Base-by-base conservation (phyloP, 495 filamentous ascomycete genomes). In the Neurospora sp. region DNA sequence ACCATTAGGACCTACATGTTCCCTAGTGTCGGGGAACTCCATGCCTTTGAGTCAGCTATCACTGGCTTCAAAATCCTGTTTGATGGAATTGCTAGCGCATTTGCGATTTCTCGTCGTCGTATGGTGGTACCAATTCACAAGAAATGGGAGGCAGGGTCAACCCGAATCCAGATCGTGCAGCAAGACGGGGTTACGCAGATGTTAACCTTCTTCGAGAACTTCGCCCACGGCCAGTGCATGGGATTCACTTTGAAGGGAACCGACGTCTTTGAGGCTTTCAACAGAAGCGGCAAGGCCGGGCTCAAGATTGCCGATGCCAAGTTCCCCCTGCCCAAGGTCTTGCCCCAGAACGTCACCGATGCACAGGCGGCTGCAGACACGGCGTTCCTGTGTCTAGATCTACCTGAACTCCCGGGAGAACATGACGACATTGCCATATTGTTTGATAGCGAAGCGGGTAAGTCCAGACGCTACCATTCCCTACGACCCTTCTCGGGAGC, bases 121-220 rank as follows among this genome's bases (percentile, higher is more conserved):
- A 93, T 92, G 88, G 91, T 96, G 31, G 92, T 95, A n/a, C 93
- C 92, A 1, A 93, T 95, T 70, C 90, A 94, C 81, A 96, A 97
- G 83, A 94, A 92, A 79, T 95, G 93, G 92, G 92, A 95, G 77
- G 91, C 93, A 2, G 88, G 84, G 12, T 82, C 84, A 40, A 91
- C 92, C 14, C 89, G 94, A 18, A 83, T 97, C 31, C 94, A 97
- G 80, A 83, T 97, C 44, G 88, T 97, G 31, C 85, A 88, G 72
- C 90, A 90, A 69, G 90, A 92, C 54, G 92, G 89, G 78, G 86
- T 89, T 39, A 81, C 89, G 4, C 93, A 96, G 77, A 81, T 97
- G 20, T 80, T 95, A 9, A 93, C 90, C 38, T 97, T 96, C 83
- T 93, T 97, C 78, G 86, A 90, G 70, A 91, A 92, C 70, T 97